Evolutionary conservation across 148 eudicot species (phyloP).

Genomic region (Linanthus parryae): DNA sequence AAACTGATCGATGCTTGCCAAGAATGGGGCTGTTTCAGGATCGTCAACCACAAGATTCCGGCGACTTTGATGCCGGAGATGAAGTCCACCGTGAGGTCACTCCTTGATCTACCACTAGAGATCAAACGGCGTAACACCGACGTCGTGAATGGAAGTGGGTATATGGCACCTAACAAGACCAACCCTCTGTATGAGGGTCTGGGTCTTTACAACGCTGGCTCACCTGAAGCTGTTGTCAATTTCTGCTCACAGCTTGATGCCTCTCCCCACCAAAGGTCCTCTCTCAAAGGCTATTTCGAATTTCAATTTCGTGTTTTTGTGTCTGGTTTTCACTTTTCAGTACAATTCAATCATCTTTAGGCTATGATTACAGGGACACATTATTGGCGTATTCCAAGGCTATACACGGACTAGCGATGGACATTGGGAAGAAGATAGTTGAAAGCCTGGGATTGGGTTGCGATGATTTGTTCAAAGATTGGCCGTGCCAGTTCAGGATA

Average conservation of each 20-base stretch:
- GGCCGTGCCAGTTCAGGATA: slow-evolving; percentile 44
- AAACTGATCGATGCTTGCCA: slow-evolving; percentile 41
- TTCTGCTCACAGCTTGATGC: slow-evolving; percentile 19
- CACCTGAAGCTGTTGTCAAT: slow-evolving; percentile 3
- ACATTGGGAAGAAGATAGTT: slow-evolving; percentile 35
- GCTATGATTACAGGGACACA: slow-evolving; percentile 29
- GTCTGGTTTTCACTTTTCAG: background rate
- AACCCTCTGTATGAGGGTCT: slow-evolving; percentile 17
- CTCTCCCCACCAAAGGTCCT: slow-evolving; percentile 20
- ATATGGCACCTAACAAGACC: slow-evolving; percentile 1
- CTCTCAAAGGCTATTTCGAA: background rate
- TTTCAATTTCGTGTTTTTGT: background rate
- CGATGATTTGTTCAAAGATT: slow-evolving; percentile 35
- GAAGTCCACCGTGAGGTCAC: slow-evolving; percentile 32
- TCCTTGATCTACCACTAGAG: slow-evolving; percentile 57
- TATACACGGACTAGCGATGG: slow-evolving; percentile 32
- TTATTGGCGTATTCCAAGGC: slow-evolving; percentile 40
- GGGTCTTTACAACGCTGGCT: slow-evolving; percentile 12
- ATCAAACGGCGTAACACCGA: slow-evolving; percentile 48
- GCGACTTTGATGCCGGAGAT: slow-evolving; percentile 43
- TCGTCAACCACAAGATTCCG: slow-evolving; percentile 47
- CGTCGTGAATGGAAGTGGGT: slow-evolving; percentile 20
- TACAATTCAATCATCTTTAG: background rate
- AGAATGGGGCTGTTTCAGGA: slow-evolving; percentile 65
- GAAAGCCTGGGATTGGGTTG: slow-evolving; percentile 34